These are phyloP conservation scores for Phialophora tarda DNA, from an alignment of 2,329 filamentous ascomycete species.

Conservation along the genomic window DNA sequence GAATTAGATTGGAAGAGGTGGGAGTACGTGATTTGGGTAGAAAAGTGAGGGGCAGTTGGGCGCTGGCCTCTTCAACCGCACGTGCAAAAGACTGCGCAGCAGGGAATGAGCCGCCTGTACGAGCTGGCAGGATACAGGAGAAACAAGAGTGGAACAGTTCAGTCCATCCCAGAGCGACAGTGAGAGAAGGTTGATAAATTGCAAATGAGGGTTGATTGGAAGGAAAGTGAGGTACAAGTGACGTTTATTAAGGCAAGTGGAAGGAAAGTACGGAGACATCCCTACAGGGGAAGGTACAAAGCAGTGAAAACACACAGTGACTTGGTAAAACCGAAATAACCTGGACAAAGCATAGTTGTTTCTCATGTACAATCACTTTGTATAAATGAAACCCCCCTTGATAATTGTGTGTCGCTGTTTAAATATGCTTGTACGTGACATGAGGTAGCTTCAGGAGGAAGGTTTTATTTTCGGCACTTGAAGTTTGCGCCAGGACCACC, in stretches of 20 bases:
- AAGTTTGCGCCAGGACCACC: neutral
- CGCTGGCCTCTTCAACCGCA: neutral
- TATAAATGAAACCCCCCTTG: neutral
- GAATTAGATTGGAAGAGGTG: neutral
- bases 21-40: neutral
- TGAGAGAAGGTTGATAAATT: neutral
- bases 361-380: neutral
- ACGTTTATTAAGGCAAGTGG: neutral
- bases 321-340: neutral
- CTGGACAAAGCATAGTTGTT: neutral
- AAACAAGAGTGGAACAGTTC: neutral
- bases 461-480: neutral
- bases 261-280: neutral
- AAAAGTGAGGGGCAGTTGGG: conserved; percentile 5
- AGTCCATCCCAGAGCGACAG: neutral
- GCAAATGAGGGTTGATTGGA: neutral
- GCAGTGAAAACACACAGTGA: neutral
- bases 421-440: neutral
- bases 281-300: conserved; percentile 4
- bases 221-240: conserved; percentile 2
- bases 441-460: neutral
- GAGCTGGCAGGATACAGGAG: neutral
- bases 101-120: neutral
- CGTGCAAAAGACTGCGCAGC: neutral
- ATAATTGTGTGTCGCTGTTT: neutral